Base-by-base conservation (phyloP, 768 basidiomycete species). In the Lactarius hengduanensis region DNA sequence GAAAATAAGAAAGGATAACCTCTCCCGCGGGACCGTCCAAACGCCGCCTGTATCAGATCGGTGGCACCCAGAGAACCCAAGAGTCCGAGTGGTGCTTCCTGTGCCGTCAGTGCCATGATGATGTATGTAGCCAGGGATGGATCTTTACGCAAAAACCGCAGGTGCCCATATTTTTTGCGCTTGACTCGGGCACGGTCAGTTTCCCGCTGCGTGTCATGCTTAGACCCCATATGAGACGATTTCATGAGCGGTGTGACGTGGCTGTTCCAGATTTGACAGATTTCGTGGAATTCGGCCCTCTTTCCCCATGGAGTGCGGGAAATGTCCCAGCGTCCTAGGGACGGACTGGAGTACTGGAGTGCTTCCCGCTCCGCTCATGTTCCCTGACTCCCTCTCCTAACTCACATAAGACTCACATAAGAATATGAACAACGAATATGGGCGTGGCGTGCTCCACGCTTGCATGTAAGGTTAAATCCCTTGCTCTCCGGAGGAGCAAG, bases 21-120 rank as follows among this genome's bases (percentile, higher is more conserved):
- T 61, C 62, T 63, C 58, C 66, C 66, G 66, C 66, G 66, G 66
- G 50, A 63, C 66, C 66, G 62, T 59, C 58, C 66, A 67, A 67
- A 63, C 66, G 43, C 66, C 66, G 62, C 41, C 28, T 63, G 57
- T 45, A 67, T 63, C 66, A 67, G 66, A 67, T 67, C 62, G 62
- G 66, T 67, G 66, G 66, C 62, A 67, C 66, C 61, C 62, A 63
- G 11, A 56, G 58, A 63, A 67, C 66, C 5, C 59, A 47, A 47
- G 62, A 67, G 62, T 59, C 61, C 65, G 50, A 55, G 57, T 36
- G 61, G 57, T 62, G 43, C 65, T 65, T 55, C 66, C 62, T 59
- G 66, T 67, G 66, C 66, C 62, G 66, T 63, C 58, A 67, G 43
- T 63, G 62, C 62, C 26, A 63, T 59, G 66, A 62, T 55, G 61